Conservation (phyloP, 768 basidiomycete genomes). For the Boletus rex-veris region DNA sequence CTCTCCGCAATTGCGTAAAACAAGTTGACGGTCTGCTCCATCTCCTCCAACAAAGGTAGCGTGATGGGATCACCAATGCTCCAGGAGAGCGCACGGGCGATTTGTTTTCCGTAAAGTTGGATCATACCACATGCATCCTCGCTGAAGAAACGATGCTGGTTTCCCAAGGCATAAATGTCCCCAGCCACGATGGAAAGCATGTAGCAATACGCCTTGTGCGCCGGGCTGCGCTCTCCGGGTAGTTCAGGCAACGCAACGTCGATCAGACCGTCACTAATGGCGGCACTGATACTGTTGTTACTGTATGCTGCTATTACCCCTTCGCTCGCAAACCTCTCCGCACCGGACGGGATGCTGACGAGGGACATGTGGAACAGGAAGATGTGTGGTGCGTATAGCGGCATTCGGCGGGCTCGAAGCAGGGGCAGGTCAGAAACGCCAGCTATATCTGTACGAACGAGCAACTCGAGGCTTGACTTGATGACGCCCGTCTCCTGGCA, state of each 20-base stretch:
- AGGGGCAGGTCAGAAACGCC: slow-evolving; percentile 66
- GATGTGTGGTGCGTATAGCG: slow-evolving; percentile 73
- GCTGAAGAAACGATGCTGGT: slow-evolving; percentile 74
- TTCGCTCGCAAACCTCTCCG: slow-evolving; percentile 82
- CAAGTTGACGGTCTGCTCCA: slow-evolving; percentile 73
- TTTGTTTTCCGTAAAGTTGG: slow-evolving; percentile 80
- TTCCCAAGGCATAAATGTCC: slow-evolving; percentile 59
- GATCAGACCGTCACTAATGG: slow-evolving; percentile 73
- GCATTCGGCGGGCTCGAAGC: slow-evolving; percentile 58
- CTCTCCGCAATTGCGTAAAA: slow-evolving; percentile 73
- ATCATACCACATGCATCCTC: slow-evolving; percentile 84
- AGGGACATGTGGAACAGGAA: slow-evolving; percentile 85
- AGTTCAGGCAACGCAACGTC: slow-evolving; percentile 64
- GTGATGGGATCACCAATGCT: slow-evolving; percentile 77
- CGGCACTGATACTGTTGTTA: slow-evolving; percentile 72
- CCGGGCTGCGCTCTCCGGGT: slow-evolving; percentile 72
- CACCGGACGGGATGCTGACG: slow-evolving; percentile 69
- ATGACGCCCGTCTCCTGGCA: slow-evolving; percentile 83
- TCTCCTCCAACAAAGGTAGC: slow-evolving; percentile 73
- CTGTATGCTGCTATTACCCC: slow-evolving; percentile 80
- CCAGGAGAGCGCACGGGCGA: slow-evolving; percentile 76
- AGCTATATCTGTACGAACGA: slow-evolving; percentile 62
- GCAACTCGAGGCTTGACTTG: slow-evolving; percentile 68
- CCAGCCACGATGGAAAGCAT: slow-evolving; percentile 80
- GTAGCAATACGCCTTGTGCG: slow-evolving; percentile 76